Conservation (phyloP, 2,329 filamentous ascomycete genomes). For the Allantophomopsis lycopodina region DNA sequence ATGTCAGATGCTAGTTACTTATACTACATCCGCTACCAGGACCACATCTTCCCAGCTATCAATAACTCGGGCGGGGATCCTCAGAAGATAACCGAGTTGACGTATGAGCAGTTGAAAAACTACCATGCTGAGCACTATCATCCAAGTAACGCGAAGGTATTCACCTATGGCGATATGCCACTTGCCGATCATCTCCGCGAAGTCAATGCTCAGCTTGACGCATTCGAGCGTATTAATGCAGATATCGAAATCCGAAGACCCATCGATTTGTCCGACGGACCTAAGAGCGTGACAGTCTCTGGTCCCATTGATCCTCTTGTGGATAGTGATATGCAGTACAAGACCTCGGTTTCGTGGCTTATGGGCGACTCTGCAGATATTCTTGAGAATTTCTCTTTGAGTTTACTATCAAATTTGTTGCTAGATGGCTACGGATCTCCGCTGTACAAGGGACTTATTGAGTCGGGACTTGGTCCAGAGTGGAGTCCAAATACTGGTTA, state of each 20-base stretch:
- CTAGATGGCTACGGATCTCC: constrained; percentile 95
- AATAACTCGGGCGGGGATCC: constrained; percentile 97
- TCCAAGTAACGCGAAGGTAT: constrained; percentile 89
- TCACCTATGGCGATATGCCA: constrained; percentile 92
- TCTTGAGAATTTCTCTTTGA: constrained; percentile 77
- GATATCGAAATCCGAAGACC: constrained; percentile 67
- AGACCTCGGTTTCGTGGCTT: constrained; percentile 89
- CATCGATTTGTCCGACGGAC: constrained; percentile 52
- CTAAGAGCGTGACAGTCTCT: constrained; percentile 54
- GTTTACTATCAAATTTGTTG: constrained; percentile 68
- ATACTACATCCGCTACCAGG: constrained; percentile 90
- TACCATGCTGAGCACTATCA: constrained; percentile 94
- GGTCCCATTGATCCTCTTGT: constrained; percentile 83
- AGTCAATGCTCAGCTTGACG: constrained; percentile 58
- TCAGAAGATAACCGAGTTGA: constrained; percentile 89
- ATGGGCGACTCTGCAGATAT: constrained; percentile 72
- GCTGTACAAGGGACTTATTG: constrained; percentile 76
- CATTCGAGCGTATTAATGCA: constrained; percentile 56
- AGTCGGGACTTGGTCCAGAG: constrained; percentile 79
- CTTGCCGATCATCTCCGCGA: constrained; percentile 68
- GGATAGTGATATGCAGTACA: constrained; percentile 75
- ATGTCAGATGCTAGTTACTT: constrained; percentile 96
- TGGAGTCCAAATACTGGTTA: constrained; percentile 94
- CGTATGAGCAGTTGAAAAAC: constrained; percentile 73
- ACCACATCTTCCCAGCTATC: constrained; percentile 85